Evolutionary conservation across 2,329 filamentous ascomycete genomes (phyloP).

Genomic region (Beauveria asiatica): DNA sequence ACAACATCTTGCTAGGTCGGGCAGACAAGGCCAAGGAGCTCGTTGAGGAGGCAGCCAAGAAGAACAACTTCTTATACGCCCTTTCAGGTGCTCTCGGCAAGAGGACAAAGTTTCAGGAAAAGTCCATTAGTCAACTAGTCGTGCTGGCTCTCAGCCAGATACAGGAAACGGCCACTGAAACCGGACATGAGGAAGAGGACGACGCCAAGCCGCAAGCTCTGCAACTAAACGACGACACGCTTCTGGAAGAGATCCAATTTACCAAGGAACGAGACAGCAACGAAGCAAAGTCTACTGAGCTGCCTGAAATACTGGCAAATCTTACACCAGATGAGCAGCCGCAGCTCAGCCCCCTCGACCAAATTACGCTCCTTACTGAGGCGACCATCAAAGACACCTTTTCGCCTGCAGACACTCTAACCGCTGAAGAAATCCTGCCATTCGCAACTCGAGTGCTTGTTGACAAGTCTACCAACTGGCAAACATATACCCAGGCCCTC

Average conservation of each 20-base stretch:
- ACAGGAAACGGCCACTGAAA: constrained; percentile 16
- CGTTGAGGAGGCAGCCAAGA: constrained; percentile 56
- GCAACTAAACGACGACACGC: constrained; percentile 82
- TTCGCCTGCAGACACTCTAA: constrained; percentile 74
- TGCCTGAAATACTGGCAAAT: constrained; percentile 54
- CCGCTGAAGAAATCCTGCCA: constrained; percentile 85
- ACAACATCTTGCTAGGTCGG: constrained; percentile 76
- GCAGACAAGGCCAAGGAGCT: constrained; percentile 67
- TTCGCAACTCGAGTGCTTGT: constrained; percentile 83
- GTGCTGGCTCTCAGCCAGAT: constrained; percentile 73
- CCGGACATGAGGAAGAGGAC: constrained; percentile 16
- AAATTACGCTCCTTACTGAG: constrained; percentile 82
- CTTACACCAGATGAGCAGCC: constrained; percentile 76
- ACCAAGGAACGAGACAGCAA: constrained; percentile 41
- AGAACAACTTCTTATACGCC: constrained; percentile 69
- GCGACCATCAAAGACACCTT: constrained; percentile 81
- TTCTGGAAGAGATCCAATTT: constrained; percentile 82
- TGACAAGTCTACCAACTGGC: constrained; percentile 92
- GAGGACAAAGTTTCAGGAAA: constrained; percentile 71
- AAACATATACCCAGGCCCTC: constrained; percentile 90
- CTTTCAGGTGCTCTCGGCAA: constrained; percentile 83
- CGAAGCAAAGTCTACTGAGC: constrained; percentile 26
- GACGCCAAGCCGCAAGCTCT: constrained; percentile 54
- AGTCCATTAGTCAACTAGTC: constrained; percentile 77
- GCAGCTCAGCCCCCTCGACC: constrained; percentile 72